These are phyloP conservation scores for Colletotrichum liaoningense DNA, from an alignment of 2,329 filamentous ascomycete genomes.

Conservation along the genomic window DNA sequence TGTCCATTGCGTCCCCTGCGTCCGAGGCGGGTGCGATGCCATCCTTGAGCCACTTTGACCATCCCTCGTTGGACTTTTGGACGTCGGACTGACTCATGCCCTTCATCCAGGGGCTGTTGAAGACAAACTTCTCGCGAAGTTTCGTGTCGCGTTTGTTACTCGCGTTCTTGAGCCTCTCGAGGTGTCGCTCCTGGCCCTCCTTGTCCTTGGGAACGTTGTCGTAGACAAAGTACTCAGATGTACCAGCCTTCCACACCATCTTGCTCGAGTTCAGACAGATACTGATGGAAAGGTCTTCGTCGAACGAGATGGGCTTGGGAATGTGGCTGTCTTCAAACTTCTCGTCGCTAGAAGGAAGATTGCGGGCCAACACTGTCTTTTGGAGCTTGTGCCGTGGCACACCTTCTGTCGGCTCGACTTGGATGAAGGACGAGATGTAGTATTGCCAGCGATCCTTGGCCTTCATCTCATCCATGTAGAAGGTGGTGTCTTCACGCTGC, in stretches of 20 bases:
- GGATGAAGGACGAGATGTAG: slow-evolving; percentile 93
- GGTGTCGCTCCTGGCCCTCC: slow-evolving; percentile 66
- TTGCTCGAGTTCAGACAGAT: slow-evolving; percentile 84
- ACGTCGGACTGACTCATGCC: slow-evolving; percentile 82
- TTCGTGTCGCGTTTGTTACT: slow-evolving; percentile 75
- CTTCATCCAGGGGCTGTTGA: slow-evolving; percentile 84
- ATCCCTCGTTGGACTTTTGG: slow-evolving; percentile 78
- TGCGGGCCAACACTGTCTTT: slow-evolving; percentile 78
- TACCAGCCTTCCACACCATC: slow-evolving; percentile 79
- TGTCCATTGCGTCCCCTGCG: slow-evolving; percentile 40
- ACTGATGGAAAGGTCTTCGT: slow-evolving; percentile 77
- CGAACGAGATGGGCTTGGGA: slow-evolving; percentile 69
- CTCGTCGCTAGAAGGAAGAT: slow-evolving; percentile 71
- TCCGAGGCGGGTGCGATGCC: slow-evolving; percentile 53
- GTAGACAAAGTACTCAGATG: slow-evolving; percentile 78
- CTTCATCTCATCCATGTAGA: slow-evolving; percentile 90
- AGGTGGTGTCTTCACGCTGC: slow-evolving; percentile 77
- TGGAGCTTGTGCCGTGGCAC: slow-evolving; percentile 73
- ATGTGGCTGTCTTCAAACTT: slow-evolving; percentile 73
- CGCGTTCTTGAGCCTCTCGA: slow-evolving; percentile 62
- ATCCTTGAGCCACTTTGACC: slow-evolving; percentile 64
- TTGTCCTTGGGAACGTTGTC: slow-evolving; percentile 75
- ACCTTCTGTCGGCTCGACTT: slow-evolving; percentile 88
- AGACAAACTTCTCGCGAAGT: slow-evolving; percentile 83
- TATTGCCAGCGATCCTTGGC: slow-evolving; percentile 89